Conservation (phyloP, 2,329 filamentous ascomycete species). For the Metarhizium anisopliae region DNA sequence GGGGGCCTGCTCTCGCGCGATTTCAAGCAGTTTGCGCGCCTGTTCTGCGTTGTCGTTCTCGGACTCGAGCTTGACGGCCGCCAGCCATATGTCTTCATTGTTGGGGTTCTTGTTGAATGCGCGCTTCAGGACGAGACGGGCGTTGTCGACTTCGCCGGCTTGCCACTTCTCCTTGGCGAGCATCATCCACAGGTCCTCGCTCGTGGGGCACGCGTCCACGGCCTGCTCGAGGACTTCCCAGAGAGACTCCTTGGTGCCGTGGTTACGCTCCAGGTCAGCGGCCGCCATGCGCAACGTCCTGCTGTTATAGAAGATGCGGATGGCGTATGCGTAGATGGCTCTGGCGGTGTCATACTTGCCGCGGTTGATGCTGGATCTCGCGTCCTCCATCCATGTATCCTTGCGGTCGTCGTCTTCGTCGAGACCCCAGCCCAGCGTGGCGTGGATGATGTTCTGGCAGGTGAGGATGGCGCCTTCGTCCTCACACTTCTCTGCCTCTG, state of each 20-base stretch:
- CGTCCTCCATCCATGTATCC: slow-evolving; percentile 93
- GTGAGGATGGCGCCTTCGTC: slow-evolving; percentile 81
- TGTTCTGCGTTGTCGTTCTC: slow-evolving; percentile 77
- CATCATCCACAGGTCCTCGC: slow-evolving; percentile 90
- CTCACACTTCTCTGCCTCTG: slow-evolving; percentile 89
- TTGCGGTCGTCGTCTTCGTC: slow-evolving; percentile 96
- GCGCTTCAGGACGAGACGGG: slow-evolving; percentile 72
- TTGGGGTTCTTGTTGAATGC: slow-evolving; percentile 94
- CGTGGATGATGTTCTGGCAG: slow-evolving; percentile 80
- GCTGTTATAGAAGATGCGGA: slow-evolving; percentile 83
- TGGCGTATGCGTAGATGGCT: slow-evolving; percentile 85
- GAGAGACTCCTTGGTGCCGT: slow-evolving; percentile 74
- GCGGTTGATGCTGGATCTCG: slow-evolving; percentile 68
- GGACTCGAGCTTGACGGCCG: slow-evolving; percentile 91
- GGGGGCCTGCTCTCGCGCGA: slow-evolving; percentile 78
- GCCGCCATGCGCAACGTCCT: slow-evolving; percentile 85
- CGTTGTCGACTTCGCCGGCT: slow-evolving; percentile 77
- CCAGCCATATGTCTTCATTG: slow-evolving; percentile 96
- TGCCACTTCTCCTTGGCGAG: slow-evolving; percentile 93
- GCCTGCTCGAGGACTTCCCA: slow-evolving; percentile 86
- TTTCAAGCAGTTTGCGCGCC: slow-evolving; percentile 71
- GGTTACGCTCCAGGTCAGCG: slow-evolving; percentile 82
- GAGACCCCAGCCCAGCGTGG: slow-evolving; percentile 85
- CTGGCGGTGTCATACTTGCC: slow-evolving; percentile 84
- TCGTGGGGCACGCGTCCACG: slow-evolving; percentile 85